A percentile compares a stretch with the other conserved stretches of the same genome.
Evolutionary conservation across 2,329 filamentous ascomycete species (phyloP).

Genomic region (Diaporthe ampelina): DNA sequence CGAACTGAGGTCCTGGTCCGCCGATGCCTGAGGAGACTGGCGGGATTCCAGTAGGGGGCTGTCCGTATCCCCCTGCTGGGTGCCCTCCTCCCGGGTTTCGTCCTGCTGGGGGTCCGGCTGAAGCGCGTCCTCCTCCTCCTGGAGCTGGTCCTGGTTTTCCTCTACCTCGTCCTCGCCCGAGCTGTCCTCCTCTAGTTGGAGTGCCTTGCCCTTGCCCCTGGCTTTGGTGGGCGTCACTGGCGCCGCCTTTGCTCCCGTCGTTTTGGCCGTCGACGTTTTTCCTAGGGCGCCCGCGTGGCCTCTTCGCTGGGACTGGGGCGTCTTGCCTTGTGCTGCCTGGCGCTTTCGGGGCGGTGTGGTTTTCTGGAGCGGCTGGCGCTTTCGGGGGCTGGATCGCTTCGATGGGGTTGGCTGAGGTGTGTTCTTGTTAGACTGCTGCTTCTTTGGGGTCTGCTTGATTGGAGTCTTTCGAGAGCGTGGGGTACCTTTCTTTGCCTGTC

Average conservation of each 20-base stretch:
- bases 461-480: slow-evolving; percentile 35
- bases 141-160: background rate
- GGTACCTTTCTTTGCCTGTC: slow-evolving; percentile 41
- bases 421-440: slow-evolving; percentile 51
- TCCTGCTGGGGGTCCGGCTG: background rate
- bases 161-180: slow-evolving; percentile 18
- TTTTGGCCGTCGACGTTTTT: slow-evolving; percentile 3
- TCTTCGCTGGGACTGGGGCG: slow-evolving; percentile 14
- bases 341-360: slow-evolving; percentile 9
- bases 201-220: slow-evolving; percentile 17
- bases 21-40: background rate
- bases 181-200: background rate
- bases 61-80: background rate
- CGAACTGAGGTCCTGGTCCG: background rate
- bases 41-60: background rate
- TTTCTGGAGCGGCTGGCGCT: slow-evolving; percentile 21
- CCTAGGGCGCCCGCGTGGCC: slow-evolving; percentile 33
- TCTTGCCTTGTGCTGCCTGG: slow-evolving; percentile 16
- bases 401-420: slow-evolving; percentile 45
- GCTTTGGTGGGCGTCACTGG: slow-evolving; percentile 11
- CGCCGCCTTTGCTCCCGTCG: background rate
- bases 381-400: slow-evolving; percentile 43
- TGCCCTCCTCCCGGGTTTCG: background rate
- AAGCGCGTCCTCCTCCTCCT: background rate
- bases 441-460: slow-evolving; percentile 45